Evolutionary conservation across 129 eudicot species (phyloP), one percentile per base, ranked within the genome.

Genomic region (Silybum marianum): DNA sequence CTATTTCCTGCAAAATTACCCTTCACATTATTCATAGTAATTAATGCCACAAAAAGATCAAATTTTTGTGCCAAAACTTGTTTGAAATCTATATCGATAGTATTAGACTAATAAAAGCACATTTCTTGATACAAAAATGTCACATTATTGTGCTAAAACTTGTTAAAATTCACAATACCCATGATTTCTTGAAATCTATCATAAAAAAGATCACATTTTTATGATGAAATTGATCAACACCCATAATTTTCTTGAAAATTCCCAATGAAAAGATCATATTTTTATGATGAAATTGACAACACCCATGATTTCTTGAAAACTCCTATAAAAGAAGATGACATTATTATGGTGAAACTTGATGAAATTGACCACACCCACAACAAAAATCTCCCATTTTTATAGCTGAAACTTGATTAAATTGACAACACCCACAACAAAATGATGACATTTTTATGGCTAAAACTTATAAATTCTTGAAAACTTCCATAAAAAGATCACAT

Each of bases 1-100:
- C 91, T 84, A 96, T 96, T 87, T 96, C 99, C 99, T 95, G 84
- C 78, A 84, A 79, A 32, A 13, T 10, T 3, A 6, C 8, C 12
- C 54, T 36, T 40, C 60, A 81, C 51, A 28, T 46, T 42, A 65
- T 74, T 25, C 22, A 28, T 24, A 78, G 25, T 14, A 6, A 48
- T 48, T 42, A 30, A 21, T 69, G 71, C n/a, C 22, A 10, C 10
- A 23, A 51, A 46, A 51, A 18, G 24, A 44, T 13, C 6, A 67
- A 14, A 2, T 14, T 1, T 6, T 78, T 32, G 6, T 63, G 69
- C 25, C 25, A 63, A 54, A 54, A 54, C 22, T 54, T 18, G 22
- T 54, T 51, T 18, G 12, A 51, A 51, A 16, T 54, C 8, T 28
- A 28, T 28, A 28, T 28, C 30, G 22, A 54, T 54, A 6, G 63